These are phyloP conservation scores for Aspergillus ostianus DNA, from an alignment of 495 filamentous ascomycete species.

Conservation along the genomic window DNA sequence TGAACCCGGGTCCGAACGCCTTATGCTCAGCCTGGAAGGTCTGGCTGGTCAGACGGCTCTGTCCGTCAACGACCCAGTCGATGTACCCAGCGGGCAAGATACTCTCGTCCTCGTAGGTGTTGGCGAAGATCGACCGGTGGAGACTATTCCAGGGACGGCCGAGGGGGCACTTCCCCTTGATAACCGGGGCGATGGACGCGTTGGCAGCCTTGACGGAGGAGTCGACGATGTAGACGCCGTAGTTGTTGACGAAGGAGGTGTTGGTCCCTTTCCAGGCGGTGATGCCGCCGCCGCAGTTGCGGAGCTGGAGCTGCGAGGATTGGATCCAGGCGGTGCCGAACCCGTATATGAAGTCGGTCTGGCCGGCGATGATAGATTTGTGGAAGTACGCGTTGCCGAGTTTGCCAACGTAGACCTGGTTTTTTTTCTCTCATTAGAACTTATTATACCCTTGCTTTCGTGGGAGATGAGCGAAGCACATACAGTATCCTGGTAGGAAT, in stretches of 20 bases:
- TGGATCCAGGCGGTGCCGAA: constrained; percentile 53
- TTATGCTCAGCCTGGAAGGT: constrained; percentile 58
- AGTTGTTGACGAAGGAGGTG: constrained; percentile 60
- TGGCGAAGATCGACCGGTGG: constrained; percentile 53
- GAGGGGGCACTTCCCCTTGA: constrained; percentile 51
- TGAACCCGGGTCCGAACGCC: constrained; percentile 54
- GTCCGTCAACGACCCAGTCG: constrained; percentile 45
- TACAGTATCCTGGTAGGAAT: constrained; percentile 60
- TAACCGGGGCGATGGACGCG: constrained; percentile 41
- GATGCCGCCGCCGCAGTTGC: constrained; percentile 59
- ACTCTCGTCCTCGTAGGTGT: constrained; percentile 50
- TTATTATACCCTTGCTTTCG: not conserved
- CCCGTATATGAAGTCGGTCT: constrained; percentile 59
- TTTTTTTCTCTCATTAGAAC: not conserved
- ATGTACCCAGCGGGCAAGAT: constrained; percentile 54
- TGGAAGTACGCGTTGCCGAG: constrained; percentile 60
- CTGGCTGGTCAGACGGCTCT: constrained; percentile 37
- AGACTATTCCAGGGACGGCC: constrained; percentile 59
- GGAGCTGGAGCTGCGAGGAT: constrained; percentile 42
- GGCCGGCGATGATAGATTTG: constrained; percentile 52
- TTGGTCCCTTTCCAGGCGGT: constrained; percentile 68
- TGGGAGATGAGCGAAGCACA: constrained; percentile 9
- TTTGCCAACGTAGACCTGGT: constrained; percentile 58
- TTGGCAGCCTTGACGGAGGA: constrained; percentile 51
- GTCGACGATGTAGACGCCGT: constrained; percentile 58